Conservation (phyloP, 768 basidiomycete genomes). For the Mycena pura region DNA sequence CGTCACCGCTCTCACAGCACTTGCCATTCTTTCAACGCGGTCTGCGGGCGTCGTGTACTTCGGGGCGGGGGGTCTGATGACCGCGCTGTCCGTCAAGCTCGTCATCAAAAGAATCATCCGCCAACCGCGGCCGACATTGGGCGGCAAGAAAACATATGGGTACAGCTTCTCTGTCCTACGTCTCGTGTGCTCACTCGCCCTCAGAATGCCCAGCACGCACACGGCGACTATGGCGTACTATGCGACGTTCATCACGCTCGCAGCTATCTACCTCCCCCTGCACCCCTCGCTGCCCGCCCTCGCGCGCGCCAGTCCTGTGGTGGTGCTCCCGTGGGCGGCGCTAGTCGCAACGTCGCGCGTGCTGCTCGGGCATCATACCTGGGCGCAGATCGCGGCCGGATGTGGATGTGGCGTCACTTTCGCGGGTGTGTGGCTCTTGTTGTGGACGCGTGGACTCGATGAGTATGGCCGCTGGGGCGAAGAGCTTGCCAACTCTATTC, state of each 20-base stretch:
- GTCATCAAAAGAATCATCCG: constrained; percentile 64
- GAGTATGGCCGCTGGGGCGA: constrained; percentile 29
- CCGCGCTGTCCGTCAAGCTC: constrained; percentile 64
- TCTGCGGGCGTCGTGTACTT: constrained; percentile 71
- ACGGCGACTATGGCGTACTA: constrained; percentile 73
- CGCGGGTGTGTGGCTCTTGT: constrained; percentile 60
- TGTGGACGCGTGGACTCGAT: constrained; percentile 56
- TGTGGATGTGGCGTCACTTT: constrained; percentile 59
- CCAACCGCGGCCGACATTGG: constrained; percentile 64
- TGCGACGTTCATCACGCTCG: constrained; percentile 64
- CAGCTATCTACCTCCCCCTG: constrained; percentile 62
- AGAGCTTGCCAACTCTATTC: background rate
- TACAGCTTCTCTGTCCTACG: constrained; percentile 38
- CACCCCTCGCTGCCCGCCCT: constrained; percentile 59
- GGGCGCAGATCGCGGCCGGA: constrained; percentile 70
- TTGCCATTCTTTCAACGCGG: constrained; percentile 61
- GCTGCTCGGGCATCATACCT: constrained; percentile 81
- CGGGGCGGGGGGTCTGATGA: constrained; percentile 59
- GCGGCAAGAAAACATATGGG: constrained; percentile 68
- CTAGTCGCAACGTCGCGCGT: constrained; percentile 69
- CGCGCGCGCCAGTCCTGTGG: constrained; percentile 50
- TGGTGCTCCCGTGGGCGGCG: constrained; percentile 62
- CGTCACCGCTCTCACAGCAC: constrained; percentile 58
- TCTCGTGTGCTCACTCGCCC: background rate
- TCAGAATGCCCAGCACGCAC: constrained; percentile 87